A percentile compares a stretch with the other conserved stretches of the same genome.
Conservation (phyloP, 2,329 filamentous ascomycete genomes). For the Fusarium kyushuense region DNA sequence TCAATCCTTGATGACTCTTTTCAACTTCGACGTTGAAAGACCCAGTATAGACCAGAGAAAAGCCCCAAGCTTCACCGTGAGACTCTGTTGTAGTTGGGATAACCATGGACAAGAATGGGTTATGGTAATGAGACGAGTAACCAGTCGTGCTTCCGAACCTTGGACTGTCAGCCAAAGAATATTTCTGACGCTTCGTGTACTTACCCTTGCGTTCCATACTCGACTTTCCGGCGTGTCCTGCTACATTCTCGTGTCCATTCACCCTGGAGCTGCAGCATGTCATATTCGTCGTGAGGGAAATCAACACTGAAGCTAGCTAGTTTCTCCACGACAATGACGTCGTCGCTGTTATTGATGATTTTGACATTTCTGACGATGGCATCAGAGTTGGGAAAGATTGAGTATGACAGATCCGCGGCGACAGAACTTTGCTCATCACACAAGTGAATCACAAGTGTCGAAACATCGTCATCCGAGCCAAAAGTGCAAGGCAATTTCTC, state of each 20-base stretch:
- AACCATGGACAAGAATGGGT: slow-evolving; percentile 71
- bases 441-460: slow-evolving; percentile 68
- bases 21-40: slow-evolving; percentile 73
- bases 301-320: slow-evolving; percentile 72
- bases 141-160: slow-evolving; percentile 72
- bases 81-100: slow-evolving; percentile 69
- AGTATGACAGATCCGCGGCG: slow-evolving; percentile 70
- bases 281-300: slow-evolving; percentile 68
- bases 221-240: slow-evolving; percentile 65
- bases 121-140: slow-evolving; percentile 73
- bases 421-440: slow-evolving; percentile 70
- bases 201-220: slow-evolving; percentile 67
- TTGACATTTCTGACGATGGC: slow-evolving; percentile 71
- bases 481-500: slow-evolving; percentile 70
- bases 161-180: not conserved
- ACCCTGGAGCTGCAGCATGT: slow-evolving; percentile 71
- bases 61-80: slow-evolving; percentile 72
- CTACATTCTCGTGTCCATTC: slow-evolving; percentile 73
- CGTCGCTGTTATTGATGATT: slow-evolving; percentile 69
- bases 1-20: slow-evolving; percentile 70
- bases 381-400: slow-evolving; percentile 71
- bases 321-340: slow-evolving; percentile 65
- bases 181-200: not conserved
- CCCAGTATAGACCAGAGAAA: slow-evolving; percentile 73
- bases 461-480: slow-evolving; percentile 66